Conservation (phyloP, 108 stramenopile genomes). For the Nitzschia sp. region DNA sequence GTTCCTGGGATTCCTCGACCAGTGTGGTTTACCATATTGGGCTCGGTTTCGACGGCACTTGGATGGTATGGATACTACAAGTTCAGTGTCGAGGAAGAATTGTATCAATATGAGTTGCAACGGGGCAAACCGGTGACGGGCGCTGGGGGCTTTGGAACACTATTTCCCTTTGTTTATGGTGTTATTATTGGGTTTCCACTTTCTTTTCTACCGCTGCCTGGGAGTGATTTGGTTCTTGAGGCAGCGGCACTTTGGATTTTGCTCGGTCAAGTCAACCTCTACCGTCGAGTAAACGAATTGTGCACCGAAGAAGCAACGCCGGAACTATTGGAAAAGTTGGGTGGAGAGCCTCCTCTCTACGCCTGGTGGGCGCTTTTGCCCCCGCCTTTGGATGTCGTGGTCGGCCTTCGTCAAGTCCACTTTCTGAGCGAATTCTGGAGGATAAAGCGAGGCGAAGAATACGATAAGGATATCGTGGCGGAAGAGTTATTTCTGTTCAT, state of each 20-base stretch:
- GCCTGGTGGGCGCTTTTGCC: constrained; percentile 78
- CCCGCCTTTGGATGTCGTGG: constrained; percentile 74
- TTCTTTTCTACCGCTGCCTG: constrained; percentile 42
- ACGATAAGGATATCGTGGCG: constrained; percentile 60
- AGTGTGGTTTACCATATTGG: constrained; percentile 68
- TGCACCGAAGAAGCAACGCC: constrained; percentile 43
- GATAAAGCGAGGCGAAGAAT: constrained; percentile 41
- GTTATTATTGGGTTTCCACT: constrained; percentile 61
- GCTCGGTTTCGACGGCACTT: constrained; percentile 59
- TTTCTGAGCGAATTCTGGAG: constrained; percentile 70
- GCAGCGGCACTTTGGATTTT: constrained; percentile 56
- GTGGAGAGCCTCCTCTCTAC: constrained; percentile 41
- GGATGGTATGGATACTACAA: constrained; percentile 80
- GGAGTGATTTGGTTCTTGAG: constrained; percentile 43
- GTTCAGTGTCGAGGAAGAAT: constrained; percentile 70
- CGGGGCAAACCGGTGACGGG: constrained; percentile 46
- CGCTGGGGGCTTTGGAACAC: constrained; percentile 68
- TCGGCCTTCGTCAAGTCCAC: constrained; percentile 76
- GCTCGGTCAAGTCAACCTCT: constrained; percentile 64
- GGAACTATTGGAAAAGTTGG: constrained; percentile 2
- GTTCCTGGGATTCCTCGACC: constrained; percentile 64
- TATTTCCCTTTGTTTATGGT: constrained; percentile 66
- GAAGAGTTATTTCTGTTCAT: constrained; percentile 76
- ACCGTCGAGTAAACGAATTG: constrained; percentile 73
- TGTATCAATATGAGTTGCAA: constrained; percentile 63